A percentile compares a stretch with the other conserved stretches of the same genome.
Conservation (phyloP, 2,329 filamentous ascomycete genomes). For the Calonectria montana region DNA sequence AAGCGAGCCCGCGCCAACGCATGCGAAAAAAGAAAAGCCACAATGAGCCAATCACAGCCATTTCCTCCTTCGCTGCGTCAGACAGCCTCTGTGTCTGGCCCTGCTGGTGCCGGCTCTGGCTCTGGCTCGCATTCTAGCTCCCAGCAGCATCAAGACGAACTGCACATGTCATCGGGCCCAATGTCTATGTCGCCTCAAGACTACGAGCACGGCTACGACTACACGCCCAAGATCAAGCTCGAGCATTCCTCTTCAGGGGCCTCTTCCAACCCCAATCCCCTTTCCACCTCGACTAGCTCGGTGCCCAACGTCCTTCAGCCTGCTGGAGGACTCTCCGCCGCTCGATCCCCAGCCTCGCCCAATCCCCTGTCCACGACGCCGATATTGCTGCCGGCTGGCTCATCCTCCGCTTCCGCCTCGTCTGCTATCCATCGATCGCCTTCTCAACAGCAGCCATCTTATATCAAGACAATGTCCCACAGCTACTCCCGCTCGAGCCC, state of each 20-base stretch:
- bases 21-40: slow-evolving; percentile 42
- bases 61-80: slow-evolving; percentile 46
- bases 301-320: slow-evolving; percentile 71
- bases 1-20: slow-evolving; percentile 20
- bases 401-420: slow-evolving; percentile 40
- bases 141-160: slow-evolving; percentile 59
- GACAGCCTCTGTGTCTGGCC: slow-evolving; percentile 36
- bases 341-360: slow-evolving; percentile 53
- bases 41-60: slow-evolving; percentile 56
- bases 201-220: slow-evolving; percentile 56
- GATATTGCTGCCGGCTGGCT: slow-evolving; percentile 47
- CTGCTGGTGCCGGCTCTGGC: slow-evolving; percentile 23
- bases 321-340: slow-evolving; percentile 55
- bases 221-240: slow-evolving; percentile 64
- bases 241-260: slow-evolving; percentile 56
- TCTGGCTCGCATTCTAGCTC: slow-evolving; percentile 37
- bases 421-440: slow-evolving; percentile 48
- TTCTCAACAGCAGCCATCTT: slow-evolving; percentile 65
- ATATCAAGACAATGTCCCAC: slow-evolving; percentile 71
- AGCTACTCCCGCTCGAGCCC: slow-evolving; percentile 89
- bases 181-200: slow-evolving; percentile 59
- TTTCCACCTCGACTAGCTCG: slow-evolving; percentile 52
- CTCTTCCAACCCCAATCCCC: slow-evolving; percentile 54
- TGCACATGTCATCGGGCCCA: slow-evolving; percentile 63
- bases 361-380: slow-evolving; percentile 53